Evolutionary conservation across 78 protist species (phyloP), one percentile per base, ranked within the genome.

Genomic region (Dictyostelium purpureum): DNA sequence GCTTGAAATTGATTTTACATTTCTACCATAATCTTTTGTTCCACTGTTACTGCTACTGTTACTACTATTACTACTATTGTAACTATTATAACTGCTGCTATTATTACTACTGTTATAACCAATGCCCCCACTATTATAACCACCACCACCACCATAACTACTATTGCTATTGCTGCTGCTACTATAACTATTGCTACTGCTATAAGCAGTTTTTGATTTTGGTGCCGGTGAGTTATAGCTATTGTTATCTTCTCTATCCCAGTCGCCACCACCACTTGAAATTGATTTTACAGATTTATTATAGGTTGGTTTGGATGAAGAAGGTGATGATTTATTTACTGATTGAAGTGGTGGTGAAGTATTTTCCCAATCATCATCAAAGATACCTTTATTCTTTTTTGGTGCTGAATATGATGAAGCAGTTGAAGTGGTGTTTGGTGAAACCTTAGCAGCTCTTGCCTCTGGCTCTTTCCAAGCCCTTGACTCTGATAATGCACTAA

Each of bases 401-500:
- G 31, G 61, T 31, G 12, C 7, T 2, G 77, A 70, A 12, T 33
- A 65, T 1, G 73, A 65, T 1, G 73, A 65, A 21, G 73, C 35
- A 18, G 47, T 21, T 52, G 69, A 2, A n/a, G 85, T 40, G 18
- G 85, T 16, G 54, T 70, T 57, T 40, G 69, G 5, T 11, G 52
- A 42, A 6, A 56, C 12, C 24, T 21, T 45, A 0, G 61, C 16
- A 28, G 67, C 18, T 18, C 52, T 26, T 38, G 71, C 40, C 11
- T 85, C 92, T 49, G 92, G 92, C 49, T 85, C 92, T 59, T 73
- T 85, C 82, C 82, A 85, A 26, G 40, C 74, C 18, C 59, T 85
- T 59, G 80, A 61, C 61, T 85, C 92, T 2, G 59, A 57, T 38
- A 85, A 59, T 28, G 92, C 82, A 2, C 45, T 2, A 11, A 90